phyloP scores from a whole-genome alignment of 331 rosid species.

The Pyrus hybrid region DNA sequence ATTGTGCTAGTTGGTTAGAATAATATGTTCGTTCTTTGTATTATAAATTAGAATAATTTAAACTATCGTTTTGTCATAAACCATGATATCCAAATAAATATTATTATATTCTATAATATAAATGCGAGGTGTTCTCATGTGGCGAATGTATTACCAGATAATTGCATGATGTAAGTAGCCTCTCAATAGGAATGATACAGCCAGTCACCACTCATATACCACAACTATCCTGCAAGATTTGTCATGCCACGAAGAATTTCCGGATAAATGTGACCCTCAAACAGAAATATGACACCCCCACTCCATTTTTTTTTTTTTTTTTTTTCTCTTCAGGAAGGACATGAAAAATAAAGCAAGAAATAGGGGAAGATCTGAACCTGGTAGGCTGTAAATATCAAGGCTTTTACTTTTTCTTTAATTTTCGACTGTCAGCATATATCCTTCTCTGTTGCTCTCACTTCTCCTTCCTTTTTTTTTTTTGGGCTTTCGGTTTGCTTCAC shows the following conservation, averaged over 20 bases:
- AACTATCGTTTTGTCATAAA: too few relatives aligned
- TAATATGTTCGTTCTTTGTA: fast-evolving
- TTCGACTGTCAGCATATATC: constrained; percentile 24
- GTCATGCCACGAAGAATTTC: background rate
- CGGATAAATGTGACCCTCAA: background rate
- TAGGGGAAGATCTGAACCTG: constrained; percentile 36
- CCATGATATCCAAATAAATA: background rate
- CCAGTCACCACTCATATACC: background rate
- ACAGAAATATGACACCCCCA: background rate
- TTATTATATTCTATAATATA: too few relatives aligned
- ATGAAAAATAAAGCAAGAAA: constrained; percentile 4
- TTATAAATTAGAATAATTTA: too few relatives aligned
- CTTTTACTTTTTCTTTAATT: constrained; percentile 33
- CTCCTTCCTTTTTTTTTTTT: constrained; percentile 13
- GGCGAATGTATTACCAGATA: background rate
- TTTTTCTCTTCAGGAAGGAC: background rate
- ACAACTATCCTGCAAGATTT: background rate
- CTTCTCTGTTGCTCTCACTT: constrained; percentile 15
- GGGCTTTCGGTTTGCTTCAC: constrained; percentile 45
- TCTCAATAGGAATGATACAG: background rate
- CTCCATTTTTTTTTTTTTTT: background rate
- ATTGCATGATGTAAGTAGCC: too few relatives aligned
- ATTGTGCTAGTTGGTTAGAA: too few relatives aligned
- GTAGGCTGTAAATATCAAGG: constrained; percentile 52
- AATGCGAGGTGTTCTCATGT: background rate